Percentiles rank a stretch among this genome's conserved stretches.
Evolutionary conservation across 2,329 filamentous ascomycete species (phyloP).

Genomic region (Microsporum canis): DNA sequence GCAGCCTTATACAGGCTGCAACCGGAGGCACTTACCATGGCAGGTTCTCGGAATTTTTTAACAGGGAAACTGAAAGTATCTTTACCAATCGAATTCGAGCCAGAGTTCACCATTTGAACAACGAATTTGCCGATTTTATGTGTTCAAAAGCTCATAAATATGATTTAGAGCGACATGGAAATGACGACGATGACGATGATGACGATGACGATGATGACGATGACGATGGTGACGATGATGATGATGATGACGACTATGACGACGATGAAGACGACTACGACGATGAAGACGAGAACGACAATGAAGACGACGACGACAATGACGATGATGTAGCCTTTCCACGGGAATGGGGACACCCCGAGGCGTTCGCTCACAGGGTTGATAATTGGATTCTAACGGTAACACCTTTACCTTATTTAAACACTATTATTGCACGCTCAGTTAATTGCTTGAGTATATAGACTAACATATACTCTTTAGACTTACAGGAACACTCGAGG

Average conservation of each 20-base stretch:
- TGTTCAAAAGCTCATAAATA: neutral
- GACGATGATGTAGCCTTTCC: neutral
- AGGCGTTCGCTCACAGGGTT: neutral
- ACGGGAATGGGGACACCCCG: neutral
- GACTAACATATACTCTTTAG: neutral
- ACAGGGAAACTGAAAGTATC: neutral
- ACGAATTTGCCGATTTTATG: neutral
- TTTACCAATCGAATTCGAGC: neutral
- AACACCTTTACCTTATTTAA: neutral
- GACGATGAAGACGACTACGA: too few relatives aligned
- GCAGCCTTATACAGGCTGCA: neutral
- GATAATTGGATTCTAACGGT: neutral
- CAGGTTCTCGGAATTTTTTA: neutral
- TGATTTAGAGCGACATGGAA: neutral
- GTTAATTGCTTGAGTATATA: neutral
- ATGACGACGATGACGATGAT: neutral
- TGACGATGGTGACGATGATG: too few relatives aligned
- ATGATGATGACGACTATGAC: too few relatives aligned
- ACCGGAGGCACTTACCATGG: neutral
- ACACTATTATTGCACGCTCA: too few relatives aligned
- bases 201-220: too few relatives aligned
- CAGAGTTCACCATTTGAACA: neutral
- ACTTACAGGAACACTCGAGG: neutral
- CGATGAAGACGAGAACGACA: too few relatives aligned
- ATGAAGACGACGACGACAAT: neutral